Conservation (phyloP, 2,329 filamentous ascomycete genomes). For the Alternaria arborescens region DNA sequence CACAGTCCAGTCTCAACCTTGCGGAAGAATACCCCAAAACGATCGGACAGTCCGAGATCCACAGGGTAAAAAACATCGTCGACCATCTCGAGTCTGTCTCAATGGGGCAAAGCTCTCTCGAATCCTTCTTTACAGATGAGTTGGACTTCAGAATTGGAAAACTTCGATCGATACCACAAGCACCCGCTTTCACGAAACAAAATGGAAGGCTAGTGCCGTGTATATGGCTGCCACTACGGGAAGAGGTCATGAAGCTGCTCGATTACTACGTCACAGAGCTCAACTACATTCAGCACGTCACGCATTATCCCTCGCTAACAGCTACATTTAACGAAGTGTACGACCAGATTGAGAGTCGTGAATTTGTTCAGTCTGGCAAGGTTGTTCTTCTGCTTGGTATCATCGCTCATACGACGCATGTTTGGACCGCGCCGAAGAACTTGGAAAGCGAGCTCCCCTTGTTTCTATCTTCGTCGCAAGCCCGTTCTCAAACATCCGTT, state of each 20-base stretch:
- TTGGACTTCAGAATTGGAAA: background rate
- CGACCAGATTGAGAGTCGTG: background rate
- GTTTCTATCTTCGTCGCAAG: constrained; percentile 3
- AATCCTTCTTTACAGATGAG: background rate
- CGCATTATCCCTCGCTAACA: constrained; percentile 43
- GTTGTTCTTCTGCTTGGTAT: background rate
- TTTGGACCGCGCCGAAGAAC: background rate
- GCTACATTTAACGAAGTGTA: constrained; percentile 5
- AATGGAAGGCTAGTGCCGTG: background rate
- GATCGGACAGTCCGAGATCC: background rate
- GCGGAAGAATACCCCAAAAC: background rate
- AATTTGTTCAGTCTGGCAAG: background rate
- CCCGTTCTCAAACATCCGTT: constrained; percentile 14
- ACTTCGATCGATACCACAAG: background rate
- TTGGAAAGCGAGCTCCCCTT: background rate
- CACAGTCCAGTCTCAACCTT: background rate
- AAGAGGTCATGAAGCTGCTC: constrained; percentile 45
- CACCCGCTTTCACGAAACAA: background rate
- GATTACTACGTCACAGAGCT: constrained; percentile 46
- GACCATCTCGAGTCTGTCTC: background rate
- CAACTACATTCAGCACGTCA: constrained; percentile 48
- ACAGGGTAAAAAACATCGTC: background rate
- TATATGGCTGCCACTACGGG: constrained; percentile 33
- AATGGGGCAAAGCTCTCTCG: constrained; percentile 3
- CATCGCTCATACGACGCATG: background rate